Evolutionary conservation across 169 alveolate genomes (phyloP).

Genomic region (Plasmodium sp.): DNA sequence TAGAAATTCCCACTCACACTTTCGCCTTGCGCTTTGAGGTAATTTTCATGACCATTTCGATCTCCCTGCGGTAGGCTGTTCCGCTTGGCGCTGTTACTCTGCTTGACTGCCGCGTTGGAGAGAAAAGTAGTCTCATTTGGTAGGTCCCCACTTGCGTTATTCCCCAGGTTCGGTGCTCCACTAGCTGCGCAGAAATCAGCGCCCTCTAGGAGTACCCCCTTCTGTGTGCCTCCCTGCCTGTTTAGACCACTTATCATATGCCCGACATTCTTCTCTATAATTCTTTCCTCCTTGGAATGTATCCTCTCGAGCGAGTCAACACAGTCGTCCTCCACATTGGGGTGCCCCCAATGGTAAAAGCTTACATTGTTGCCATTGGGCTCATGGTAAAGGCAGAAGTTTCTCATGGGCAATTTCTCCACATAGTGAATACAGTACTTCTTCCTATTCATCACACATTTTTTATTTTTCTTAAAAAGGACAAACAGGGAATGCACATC

Average conservation of each 20-base stretch:
- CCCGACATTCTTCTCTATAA: not conserved
- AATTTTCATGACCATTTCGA: not conserved
- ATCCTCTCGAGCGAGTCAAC: not conserved
- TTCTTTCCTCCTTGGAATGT: constrained; percentile 16
- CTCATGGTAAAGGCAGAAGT: constrained; percentile 33
- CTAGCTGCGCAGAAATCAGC: not conserved
- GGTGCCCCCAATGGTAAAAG: not conserved
- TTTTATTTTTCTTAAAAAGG: constrained; percentile 25
- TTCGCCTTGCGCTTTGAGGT: not conserved
- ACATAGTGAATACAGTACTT: not conserved
- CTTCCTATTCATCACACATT: constrained; percentile 11
- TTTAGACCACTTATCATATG: not conserved
- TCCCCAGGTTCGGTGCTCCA: not conserved
- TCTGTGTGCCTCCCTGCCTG: not conserved
- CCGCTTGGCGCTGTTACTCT: not conserved
- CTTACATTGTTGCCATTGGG: not conserved
- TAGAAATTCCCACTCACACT: not conserved
- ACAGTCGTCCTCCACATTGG: constrained; percentile 6
- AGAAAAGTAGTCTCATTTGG: not conserved
- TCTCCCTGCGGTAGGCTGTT: not conserved
- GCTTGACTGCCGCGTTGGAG: not conserved
- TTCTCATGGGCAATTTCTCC: constrained; percentile 33
- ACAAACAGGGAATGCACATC: constrained; percentile 39
- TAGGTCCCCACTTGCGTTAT: not conserved
- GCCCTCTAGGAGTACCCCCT: not conserved